Base-by-base conservation (phyloP, 441 rosid genomes). In the Erysimum cheiri region DNA sequence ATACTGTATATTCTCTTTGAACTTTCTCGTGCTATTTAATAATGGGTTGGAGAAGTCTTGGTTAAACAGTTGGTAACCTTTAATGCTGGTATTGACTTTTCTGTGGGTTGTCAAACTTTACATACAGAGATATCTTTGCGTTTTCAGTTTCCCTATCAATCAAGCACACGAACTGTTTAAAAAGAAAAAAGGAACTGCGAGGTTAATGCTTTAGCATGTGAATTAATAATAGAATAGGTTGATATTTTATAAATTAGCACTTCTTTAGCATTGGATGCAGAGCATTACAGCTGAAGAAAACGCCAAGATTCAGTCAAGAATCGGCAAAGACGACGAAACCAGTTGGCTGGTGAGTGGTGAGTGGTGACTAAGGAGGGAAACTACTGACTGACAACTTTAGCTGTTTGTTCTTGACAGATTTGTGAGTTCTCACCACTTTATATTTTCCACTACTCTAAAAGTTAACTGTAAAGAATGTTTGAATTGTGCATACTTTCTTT, bases 201-300 rank as follows among this genome's bases (percentile, higher is more conserved):
- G 24, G 7, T 31, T 31, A 31, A 31, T 31, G 33, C 33, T 31
- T 31, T 6, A 31, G 33, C 8, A 5, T 31, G 33, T 31, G 33
- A 31, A 31, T 31, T 31, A 22, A 22, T 1, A 22, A 22, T 22
- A 22, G 24, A 22, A 22, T 1, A 22, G 1, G 24, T 22, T 22
- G 24, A 22, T 22, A 22, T 22, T 22, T 22, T 22, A 22, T 22
- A 2, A 2, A 22, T 22, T 22, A 22, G 24, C 24, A 29, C 26
- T 70, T 60, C 14, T 49, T 48, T 24, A 35, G 2, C 74, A 60
- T 17, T 70, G 60, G 74, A 70, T 52, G 0, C 50, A 48, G 67
- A 59, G 59, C 32, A 69, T 29, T n/a, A n/a, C n/a, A n/a, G n/a
- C n/a, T n/a, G n/a, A n/a, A n/a, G n/a, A n/a, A n/a, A n/a, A n/a